These are phyloP conservation scores for Entomortierella chlamydospora DNA, from an alignment of 192 early-diverging fungal species.

Conservation along the genomic window DNA sequence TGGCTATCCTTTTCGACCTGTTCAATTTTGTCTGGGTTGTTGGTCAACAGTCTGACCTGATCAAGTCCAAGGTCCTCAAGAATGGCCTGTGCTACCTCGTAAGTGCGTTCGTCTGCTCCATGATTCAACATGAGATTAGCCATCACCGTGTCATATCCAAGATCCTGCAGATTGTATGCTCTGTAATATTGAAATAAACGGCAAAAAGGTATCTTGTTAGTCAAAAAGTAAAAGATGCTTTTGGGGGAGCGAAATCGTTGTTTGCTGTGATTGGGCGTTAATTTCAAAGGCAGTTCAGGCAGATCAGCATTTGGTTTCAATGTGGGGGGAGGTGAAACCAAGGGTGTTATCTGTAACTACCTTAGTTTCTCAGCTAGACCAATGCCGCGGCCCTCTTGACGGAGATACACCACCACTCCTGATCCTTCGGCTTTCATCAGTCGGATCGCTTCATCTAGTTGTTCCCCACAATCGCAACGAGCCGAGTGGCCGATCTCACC, in stretches of 20 bases:
- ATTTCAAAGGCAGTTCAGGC: not conserved
- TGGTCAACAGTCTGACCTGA: constrained; percentile 88
- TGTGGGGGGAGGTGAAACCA: too few relatives aligned
- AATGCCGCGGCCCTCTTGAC: constrained; percentile 97
- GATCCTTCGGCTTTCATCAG: constrained; percentile 85
- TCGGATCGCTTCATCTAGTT: constrained; percentile 92
- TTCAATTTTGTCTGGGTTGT: constrained; percentile 95
- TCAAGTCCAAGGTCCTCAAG: constrained; percentile 82
- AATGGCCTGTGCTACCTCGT: constrained; percentile 90
- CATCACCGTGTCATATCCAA: constrained; percentile 93
- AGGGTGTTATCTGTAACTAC: constrained; percentile 50
- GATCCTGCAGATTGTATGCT: constrained; percentile 97
- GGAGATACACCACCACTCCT: constrained; percentile 95
- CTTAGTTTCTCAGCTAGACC: constrained; percentile 92
- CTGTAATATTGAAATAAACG: constrained; percentile 53
- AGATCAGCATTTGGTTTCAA: too few relatives aligned
- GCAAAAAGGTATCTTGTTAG: not conserved
- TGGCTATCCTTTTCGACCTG: constrained; percentile 74
- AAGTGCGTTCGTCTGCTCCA: constrained; percentile 93
- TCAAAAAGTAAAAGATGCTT: constrained; percentile 3
- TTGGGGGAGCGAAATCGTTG: not conserved
- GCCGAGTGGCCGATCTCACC: constrained; percentile 92
- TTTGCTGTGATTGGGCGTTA: not conserved
- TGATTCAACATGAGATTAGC: constrained; percentile 93
- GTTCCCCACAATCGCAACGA: constrained; percentile 96